These are phyloP conservation scores for Rhododendron kiyosumense DNA, from an alignment of 148 eudicot species.

Conservation along the genomic window DNA sequence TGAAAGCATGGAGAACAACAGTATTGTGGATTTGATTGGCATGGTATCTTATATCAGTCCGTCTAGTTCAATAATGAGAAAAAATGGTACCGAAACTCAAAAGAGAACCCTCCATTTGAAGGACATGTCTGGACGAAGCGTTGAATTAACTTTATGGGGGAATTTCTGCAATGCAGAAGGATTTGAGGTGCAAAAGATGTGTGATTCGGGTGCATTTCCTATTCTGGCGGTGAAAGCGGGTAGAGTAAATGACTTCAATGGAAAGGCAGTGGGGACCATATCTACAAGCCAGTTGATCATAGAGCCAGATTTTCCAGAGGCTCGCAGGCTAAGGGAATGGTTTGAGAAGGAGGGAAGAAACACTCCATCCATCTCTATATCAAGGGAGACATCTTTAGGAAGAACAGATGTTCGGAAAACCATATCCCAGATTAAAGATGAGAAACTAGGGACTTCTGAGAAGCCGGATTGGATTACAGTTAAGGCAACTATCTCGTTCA, in stretches of 20 bases:
- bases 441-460: slow-evolving; percentile 81
- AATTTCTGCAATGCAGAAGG: slow-evolving; percentile 84
- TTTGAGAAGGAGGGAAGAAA: slow-evolving; percentile 66
- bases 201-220: slow-evolving; percentile 77
- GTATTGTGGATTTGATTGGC: slow-evolving; percentile 74
- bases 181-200: slow-evolving; percentile 56
- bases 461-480: slow-evolving; percentile 96
- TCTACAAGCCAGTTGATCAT: slow-evolving; percentile 58
- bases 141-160: slow-evolving; percentile 92
- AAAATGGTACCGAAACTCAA: slow-evolving; percentile 79
- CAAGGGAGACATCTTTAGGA: slow-evolving; percentile 45
- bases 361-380: slow-evolving; percentile 52
- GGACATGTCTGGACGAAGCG: slow-evolving; percentile 86
- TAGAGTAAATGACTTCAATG: slow-evolving; percentile 75
- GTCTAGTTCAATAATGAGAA: slow-evolving; percentile 59
- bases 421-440: slow-evolving; percentile 85
- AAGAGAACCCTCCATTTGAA: slow-evolving; percentile 72
- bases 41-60: slow-evolving; percentile 74
- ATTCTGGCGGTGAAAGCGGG: slow-evolving; percentile 79
- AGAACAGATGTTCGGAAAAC: slow-evolving; percentile 65
- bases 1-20: slow-evolving; percentile 54
- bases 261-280: slow-evolving; percentile 77
- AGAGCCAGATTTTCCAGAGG: slow-evolving; percentile 91
- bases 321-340: slow-evolving; percentile 60
- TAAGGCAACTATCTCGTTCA: slow-evolving; percentile 49